Evolutionary conservation across 768 basidiomycete species (phyloP).

Genomic region (Mycena venus): DNA sequence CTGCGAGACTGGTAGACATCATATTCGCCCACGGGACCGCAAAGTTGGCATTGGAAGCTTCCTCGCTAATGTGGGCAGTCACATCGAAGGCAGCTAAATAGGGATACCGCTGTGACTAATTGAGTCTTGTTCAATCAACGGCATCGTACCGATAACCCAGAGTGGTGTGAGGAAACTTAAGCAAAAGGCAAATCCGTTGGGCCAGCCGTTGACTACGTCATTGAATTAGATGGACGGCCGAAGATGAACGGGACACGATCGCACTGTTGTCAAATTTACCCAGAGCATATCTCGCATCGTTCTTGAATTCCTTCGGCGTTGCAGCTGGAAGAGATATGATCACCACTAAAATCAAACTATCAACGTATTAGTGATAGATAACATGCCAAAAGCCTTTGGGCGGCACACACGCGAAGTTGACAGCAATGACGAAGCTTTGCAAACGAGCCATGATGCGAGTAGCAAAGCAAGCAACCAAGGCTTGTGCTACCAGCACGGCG

Average conservation of each 20-base stretch:
- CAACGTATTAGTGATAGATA: not conserved
- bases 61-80: too few species aligned
- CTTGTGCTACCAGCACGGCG: constrained; percentile 52
- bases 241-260: constrained; percentile 2
- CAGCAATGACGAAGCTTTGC: constrained; percentile 69
- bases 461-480: constrained; percentile 44
- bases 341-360: constrained; percentile 44
- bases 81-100: constrained; percentile 44
- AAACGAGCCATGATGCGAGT: constrained; percentile 53
- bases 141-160: constrained; percentile 36
- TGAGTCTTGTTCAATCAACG: not conserved
- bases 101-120: not conserved
- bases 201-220: constrained; percentile 25
- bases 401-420: constrained; percentile 42
- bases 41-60: too few species aligned
- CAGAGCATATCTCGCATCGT: constrained; percentile 27
- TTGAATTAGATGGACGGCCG: constrained; percentile 32
- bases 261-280: constrained; percentile 50
- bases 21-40: too few species aligned
- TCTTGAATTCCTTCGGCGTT: constrained; percentile 50
- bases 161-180: not conserved
- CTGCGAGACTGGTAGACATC: constrained; percentile 51
- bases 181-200: not conserved
- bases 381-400: not conserved
- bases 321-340: constrained; percentile 55